Evolutionary conservation across 208 protist species (phyloP), one percentile per base, ranked within the genome.

Genomic region (Wallacemonas collosoma): DNA sequence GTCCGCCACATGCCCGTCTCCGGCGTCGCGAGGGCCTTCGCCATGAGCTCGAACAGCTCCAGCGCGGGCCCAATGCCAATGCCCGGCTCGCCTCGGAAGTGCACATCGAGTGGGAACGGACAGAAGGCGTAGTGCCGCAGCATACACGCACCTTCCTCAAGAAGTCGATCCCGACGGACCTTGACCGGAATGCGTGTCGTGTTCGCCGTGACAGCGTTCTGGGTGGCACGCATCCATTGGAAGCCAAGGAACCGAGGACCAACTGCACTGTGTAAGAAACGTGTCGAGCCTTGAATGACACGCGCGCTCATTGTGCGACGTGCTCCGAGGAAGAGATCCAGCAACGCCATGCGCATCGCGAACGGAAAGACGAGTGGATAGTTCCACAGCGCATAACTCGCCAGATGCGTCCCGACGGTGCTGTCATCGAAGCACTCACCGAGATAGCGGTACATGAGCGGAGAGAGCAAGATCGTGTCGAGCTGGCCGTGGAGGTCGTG

Each of bases 61-160:
- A 90, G 70, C 41, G 90, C 86, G 38, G 93, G 93, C 12, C 93
- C 93, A 26, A 76, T 79, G 53, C 93, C 93, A 55, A 90, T 87
- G 58, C 90, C 93, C 15, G 82, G 77, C 75, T 97, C 92, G 39
- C 84, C 88, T 38, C 80, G 72, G 76, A 95, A 97, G 35, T 87
- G 73, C 6, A 97, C 81, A 73, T 90, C 88, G 36, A 97, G 68
- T 14, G 67, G 57, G 4, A 93, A 74, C 38, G 84, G 84, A 70
- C 87, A 93, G 58, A 76, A 83, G 1, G 83, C 87, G 45, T 89
- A 75, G 3, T 36, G 36, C 38, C 60, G 45, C 14, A 80, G 81
- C 41, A 87, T 65, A 50, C 71, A 61, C 35, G 63, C 77, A 1
- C 79, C 87, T 56, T 78, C 76, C 55, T 71, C 68, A 39, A 90